These are phyloP conservation scores for Hydrangea macrophylla DNA, from an alignment of 148 eudicot species.

Conservation along the genomic window DNA sequence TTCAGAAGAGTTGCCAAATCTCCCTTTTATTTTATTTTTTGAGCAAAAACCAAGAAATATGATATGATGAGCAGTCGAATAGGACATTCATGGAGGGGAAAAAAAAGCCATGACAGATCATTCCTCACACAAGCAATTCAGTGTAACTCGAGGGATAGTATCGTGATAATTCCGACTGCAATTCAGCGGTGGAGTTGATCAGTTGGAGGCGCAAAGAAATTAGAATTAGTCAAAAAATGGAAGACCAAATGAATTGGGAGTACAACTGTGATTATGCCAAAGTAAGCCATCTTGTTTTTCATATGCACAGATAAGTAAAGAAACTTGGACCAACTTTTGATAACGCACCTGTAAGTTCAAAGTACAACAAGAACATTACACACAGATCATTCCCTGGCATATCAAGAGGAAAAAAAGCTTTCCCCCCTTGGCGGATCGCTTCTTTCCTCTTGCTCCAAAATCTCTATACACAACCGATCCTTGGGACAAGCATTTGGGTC, in stretches of 20 bases:
- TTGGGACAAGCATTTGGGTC: constrained; percentile 59
- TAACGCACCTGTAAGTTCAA: constrained; percentile 78
- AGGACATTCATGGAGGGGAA: too few relatives aligned
- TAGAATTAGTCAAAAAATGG: too few relatives aligned
- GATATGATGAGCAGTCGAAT: too few relatives aligned
- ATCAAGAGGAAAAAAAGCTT: constrained; percentile 69
- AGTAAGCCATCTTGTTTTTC: background rate
- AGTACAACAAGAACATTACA: constrained; percentile 62
- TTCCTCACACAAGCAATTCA: too few relatives aligned
- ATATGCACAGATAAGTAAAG: background rate
- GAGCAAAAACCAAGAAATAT: too few relatives aligned
- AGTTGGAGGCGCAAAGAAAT: too few relatives aligned
- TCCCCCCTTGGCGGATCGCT: constrained; percentile 77
- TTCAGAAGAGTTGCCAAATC: too few relatives aligned
- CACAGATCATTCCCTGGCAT: constrained; percentile 80
- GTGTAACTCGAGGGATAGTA: too few relatives aligned
- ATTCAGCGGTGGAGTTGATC: too few relatives aligned
- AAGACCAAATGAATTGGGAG: background rate
- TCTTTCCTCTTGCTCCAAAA: constrained; percentile 84
- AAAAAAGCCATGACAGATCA: too few relatives aligned
- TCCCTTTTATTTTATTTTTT: too few relatives aligned
- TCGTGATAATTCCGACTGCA: too few relatives aligned
- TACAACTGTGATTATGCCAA: background rate
- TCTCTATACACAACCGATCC: constrained; percentile 88
- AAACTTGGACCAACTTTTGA: background rate